A percentile compares a stretch with the other conserved stretches of the same genome.
Conservation (phyloP, 2,329 filamentous ascomycete genomes). For the Cladosporium sp. region DNA sequence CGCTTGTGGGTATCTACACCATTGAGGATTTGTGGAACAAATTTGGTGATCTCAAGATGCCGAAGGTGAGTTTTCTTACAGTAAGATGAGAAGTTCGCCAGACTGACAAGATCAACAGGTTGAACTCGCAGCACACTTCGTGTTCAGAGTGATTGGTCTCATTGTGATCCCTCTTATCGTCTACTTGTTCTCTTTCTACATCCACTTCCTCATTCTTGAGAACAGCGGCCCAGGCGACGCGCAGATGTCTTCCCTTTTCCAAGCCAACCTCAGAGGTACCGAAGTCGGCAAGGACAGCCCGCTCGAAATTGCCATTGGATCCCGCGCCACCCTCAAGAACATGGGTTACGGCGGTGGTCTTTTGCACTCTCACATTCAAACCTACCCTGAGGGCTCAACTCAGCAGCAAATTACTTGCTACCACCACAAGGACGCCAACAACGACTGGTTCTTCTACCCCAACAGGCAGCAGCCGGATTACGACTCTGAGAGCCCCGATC, state of each 20-base stretch:
- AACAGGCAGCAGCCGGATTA: slow-evolving; percentile 74
- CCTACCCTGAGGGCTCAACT: slow-evolving; percentile 83
- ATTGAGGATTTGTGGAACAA: slow-evolving; percentile 97
- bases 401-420: slow-evolving; percentile 99
- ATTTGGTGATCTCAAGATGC: slow-evolving; percentile 91
- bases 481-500: slow-evolving; percentile 63
- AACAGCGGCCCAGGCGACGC: slow-evolving; percentile 94
- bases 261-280: slow-evolving; percentile 90
- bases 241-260: slow-evolving; percentile 99
- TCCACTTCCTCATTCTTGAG: slow-evolving; percentile 91
- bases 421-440: slow-evolving; percentile 99
- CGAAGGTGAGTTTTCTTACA: slow-evolving; percentile 58
- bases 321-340: slow-evolving; percentile 90
- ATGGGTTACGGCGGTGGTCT: slow-evolving; percentile 98
- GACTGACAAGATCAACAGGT: slow-evolving; percentile 37
- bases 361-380: slow-evolving; percentile 93
- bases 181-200: slow-evolving; percentile 91
- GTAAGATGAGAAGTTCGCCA: neutral
- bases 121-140: slow-evolving; percentile 70
- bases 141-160: slow-evolving; percentile 74
- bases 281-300: slow-evolving; percentile 93
- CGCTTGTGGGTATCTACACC: slow-evolving; percentile 91
- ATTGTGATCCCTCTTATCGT: slow-evolving; percentile 86
- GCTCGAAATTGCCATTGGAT: slow-evolving; percentile 84
- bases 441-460: slow-evolving; percentile 99